These are phyloP conservation scores for Corylus americana DNA, from an alignment of 306 rosid genomes.

Conservation along the genomic window DNA sequence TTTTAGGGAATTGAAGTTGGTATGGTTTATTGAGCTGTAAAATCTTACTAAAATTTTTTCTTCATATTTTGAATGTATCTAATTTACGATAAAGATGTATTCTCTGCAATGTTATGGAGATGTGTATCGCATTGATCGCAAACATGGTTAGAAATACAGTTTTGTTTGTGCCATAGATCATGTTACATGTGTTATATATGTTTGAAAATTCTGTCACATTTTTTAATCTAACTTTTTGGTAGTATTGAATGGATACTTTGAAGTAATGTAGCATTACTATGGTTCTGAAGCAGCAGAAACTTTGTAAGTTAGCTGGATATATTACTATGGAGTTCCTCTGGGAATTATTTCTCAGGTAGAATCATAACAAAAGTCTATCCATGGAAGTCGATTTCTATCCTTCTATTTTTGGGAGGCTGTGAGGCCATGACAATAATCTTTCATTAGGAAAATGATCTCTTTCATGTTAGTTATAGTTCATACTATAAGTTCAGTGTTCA, in stretches of 20 bases:
- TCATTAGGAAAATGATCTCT: neutral
- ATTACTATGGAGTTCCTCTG: neutral
- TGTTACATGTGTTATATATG: neutral
- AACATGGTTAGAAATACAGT: neutral
- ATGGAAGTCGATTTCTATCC: neutral
- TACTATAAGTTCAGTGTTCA: neutral
- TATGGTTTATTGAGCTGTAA: slow-evolving; percentile 15
- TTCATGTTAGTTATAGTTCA: no score
- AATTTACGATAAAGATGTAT: neutral
- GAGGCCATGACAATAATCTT: neutral
- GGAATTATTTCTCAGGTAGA: neutral
- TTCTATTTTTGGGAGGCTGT: neutral
- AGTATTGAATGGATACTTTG: neutral
- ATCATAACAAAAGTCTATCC: neutral
- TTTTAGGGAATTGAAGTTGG: slow-evolving; percentile 33
- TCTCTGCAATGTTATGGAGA: neutral
- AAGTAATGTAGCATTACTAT: neutral
- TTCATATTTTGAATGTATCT: neutral
- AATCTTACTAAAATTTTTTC: slow-evolving; percentile 6
- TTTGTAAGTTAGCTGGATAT: neutral
- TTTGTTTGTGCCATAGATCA: neutral
- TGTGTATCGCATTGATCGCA: slow-evolving; percentile 1
- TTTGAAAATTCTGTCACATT: neutral
- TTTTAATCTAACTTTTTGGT: neutral
- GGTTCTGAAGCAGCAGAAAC: neutral